phyloP scores from a whole-genome alignment of 805 yeast species.

The Candida silvicultrix region DNA sequence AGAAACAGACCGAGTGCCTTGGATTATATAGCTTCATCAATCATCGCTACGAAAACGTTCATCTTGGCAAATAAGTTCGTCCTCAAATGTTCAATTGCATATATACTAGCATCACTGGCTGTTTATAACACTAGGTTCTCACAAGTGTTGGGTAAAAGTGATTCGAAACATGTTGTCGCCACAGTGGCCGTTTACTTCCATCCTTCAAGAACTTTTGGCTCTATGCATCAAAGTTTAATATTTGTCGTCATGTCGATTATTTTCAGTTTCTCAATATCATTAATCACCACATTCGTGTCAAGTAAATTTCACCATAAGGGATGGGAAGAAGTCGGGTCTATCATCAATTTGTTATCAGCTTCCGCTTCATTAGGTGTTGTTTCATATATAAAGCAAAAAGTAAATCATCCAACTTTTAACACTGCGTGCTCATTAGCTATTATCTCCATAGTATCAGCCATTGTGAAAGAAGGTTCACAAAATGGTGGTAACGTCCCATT shows the following conservation, averaged over 20 bases:
- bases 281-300: slow-evolving; percentile 45
- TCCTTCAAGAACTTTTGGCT: slow-evolving; percentile 72
- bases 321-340: slow-evolving; percentile 40
- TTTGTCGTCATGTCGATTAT: slow-evolving; percentile 51
- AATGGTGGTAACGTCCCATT: slow-evolving; percentile 54
- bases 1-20: not conserved
- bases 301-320: slow-evolving; percentile 38
- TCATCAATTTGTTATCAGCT: slow-evolving; percentile 47
- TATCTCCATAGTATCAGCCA: slow-evolving; percentile 61
- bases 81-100: slow-evolving; percentile 68
- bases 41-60: not conserved
- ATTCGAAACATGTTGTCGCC: slow-evolving; percentile 75
- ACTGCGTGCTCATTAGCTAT: slow-evolving; percentile 78
- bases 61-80: slow-evolving; percentile 23
- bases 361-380: slow-evolving; percentile 57
- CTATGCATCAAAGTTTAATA: slow-evolving; percentile 68
- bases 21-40: not conserved
- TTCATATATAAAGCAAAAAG: slow-evolving; percentile 63
- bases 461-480: slow-evolving; percentile 67
- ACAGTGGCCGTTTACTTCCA: slow-evolving; percentile 84
- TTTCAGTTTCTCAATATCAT: slow-evolving; percentile 47
- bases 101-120: slow-evolving; percentile 64
- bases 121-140: slow-evolving; percentile 54
- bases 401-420: slow-evolving; percentile 63
- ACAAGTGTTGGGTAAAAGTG: slow-evolving; percentile 51